A percentile compares a stretch with the other conserved stretches of the same genome.
Conservation (phyloP, 2,329 filamentous ascomycete genomes). For the Exophiala phaeomuriformis region DNA sequence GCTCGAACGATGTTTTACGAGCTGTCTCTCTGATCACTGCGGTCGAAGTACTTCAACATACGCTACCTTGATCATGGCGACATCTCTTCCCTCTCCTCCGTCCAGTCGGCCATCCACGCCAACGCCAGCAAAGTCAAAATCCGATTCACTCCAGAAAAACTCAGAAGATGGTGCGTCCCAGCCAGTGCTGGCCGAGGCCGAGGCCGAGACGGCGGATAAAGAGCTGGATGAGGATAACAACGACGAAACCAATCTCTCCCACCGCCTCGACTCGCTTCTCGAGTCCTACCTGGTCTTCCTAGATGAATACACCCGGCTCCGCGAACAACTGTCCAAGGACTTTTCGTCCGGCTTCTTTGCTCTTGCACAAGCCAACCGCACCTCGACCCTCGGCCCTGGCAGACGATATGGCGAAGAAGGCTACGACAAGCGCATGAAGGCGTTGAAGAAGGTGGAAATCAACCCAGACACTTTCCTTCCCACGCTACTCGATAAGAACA, state of each 20-base stretch:
- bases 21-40: not conserved
- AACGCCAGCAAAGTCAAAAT: not conserved
- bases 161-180: not conserved
- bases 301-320: slow-evolving; percentile 28
- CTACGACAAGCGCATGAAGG: slow-evolving; percentile 47
- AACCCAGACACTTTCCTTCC: not conserved
- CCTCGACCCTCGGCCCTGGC: slow-evolving; percentile 33
- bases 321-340: slow-evolving; percentile 21
- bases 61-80: not conserved
- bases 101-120: not conserved
- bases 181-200: not conserved
- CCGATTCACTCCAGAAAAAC: not conserved
- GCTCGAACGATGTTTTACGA: slow-evolving; percentile 6
- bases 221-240: not conserved
- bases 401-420: slow-evolving; percentile 43
- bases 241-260: slow-evolving; percentile 3
- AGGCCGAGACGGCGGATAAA: too few relatives aligned
- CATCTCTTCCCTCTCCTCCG: slow-evolving; percentile 16
- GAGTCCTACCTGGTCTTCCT: slow-evolving; percentile 25
- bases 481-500: too few relatives aligned
- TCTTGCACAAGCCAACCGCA: slow-evolving; percentile 44
- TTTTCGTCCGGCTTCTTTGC: slow-evolving; percentile 38
- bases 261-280: slow-evolving; percentile 23
- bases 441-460: slow-evolving; percentile 31
- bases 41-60: not conserved